phyloP scores from a whole-genome alignment of 2,329 filamentous ascomycete species.

The Lecanicillium sp. region DNA sequence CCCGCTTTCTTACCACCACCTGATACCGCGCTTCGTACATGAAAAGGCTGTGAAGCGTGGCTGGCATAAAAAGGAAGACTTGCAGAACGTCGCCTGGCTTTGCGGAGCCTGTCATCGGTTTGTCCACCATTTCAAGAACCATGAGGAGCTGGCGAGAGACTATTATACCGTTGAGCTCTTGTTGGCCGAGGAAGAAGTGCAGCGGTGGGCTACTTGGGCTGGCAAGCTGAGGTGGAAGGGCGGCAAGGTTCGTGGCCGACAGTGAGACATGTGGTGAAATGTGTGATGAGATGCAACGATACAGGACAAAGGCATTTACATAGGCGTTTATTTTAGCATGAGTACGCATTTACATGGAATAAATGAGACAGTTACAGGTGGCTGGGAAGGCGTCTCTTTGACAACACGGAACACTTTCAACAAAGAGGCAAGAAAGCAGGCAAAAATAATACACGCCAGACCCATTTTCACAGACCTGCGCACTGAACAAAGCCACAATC shows the following conservation, averaged over 20 bases:
- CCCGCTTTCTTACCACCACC: slow-evolving; percentile 72
- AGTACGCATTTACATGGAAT: too few relatives aligned
- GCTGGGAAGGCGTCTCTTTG: too few relatives aligned
- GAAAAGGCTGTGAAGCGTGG: slow-evolving; percentile 67
- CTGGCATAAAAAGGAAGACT: slow-evolving; percentile 67
- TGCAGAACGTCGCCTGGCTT: slow-evolving; percentile 79
- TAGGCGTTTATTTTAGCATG: too few relatives aligned
- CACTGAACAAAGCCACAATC: too few relatives aligned
- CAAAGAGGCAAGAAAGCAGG: too few relatives aligned
- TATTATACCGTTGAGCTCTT: slow-evolving; percentile 68
- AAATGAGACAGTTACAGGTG: too few relatives aligned
- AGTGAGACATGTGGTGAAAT: neutral
- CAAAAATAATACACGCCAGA: too few relatives aligned
- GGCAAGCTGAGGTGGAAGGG: slow-evolving; percentile 66
- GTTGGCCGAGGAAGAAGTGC: slow-evolving; percentile 61
- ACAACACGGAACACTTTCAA: too few relatives aligned
- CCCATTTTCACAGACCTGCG: too few relatives aligned
- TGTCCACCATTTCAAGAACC: slow-evolving; percentile 65
- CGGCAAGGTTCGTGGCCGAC: slow-evolving; percentile 10
- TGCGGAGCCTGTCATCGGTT: slow-evolving; percentile 78
- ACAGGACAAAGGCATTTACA: too few relatives aligned
- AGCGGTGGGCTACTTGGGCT: slow-evolving; percentile 65
- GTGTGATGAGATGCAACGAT: too few relatives aligned
- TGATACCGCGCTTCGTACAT: slow-evolving; percentile 74
- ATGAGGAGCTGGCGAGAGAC: slow-evolving; percentile 68